Conservation (phyloP, 345 rosid genomes). For the Eucalyptus urophylla region DNA sequence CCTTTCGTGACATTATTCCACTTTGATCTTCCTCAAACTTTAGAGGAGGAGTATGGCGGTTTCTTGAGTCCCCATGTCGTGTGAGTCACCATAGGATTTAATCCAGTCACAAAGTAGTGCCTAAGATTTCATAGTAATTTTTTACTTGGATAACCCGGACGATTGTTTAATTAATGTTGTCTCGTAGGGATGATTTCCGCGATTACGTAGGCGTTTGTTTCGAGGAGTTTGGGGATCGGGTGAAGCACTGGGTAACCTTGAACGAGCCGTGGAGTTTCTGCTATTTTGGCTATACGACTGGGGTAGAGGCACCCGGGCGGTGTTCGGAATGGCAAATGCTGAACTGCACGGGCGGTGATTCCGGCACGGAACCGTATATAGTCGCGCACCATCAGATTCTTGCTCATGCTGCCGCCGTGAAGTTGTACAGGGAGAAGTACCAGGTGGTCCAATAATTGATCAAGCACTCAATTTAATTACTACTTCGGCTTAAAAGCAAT, state of each 20-base stretch:
- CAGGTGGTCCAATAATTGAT: conserved; percentile 2
- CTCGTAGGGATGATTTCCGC: conserved; percentile 15
- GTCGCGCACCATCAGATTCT: conserved; percentile 29
- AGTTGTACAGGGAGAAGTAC: conserved; percentile 14
- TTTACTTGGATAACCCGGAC: too few relatives aligned
- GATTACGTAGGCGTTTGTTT: conserved; percentile 31
- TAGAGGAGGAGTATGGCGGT: conserved; percentile 18
- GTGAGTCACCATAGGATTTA: conserved; percentile 3
- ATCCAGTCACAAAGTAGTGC: not conserved
- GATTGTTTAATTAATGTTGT: too few relatives aligned
- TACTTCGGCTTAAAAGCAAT: not conserved
- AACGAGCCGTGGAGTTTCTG: conserved; percentile 30
- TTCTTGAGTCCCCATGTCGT: conserved; percentile 10
- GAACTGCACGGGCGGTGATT: conserved; percentile 31
- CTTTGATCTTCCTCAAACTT: conserved; percentile 16
- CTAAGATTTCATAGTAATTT: not conserved
- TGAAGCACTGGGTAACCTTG: conserved; percentile 48
- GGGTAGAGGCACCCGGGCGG: conserved; percentile 20
- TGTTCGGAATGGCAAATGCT: conserved; percentile 19
- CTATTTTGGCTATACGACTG: conserved; percentile 6
- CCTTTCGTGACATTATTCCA: conserved; percentile 25
- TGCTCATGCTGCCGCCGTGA: conserved; percentile 31
- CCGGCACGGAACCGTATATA: conserved; percentile 29
- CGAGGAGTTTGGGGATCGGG: conserved; percentile 33
- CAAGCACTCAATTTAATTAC: not conserved